Base-by-base conservation (phyloP, 148 eudicot genomes). In the Silene uniflora region DNA sequence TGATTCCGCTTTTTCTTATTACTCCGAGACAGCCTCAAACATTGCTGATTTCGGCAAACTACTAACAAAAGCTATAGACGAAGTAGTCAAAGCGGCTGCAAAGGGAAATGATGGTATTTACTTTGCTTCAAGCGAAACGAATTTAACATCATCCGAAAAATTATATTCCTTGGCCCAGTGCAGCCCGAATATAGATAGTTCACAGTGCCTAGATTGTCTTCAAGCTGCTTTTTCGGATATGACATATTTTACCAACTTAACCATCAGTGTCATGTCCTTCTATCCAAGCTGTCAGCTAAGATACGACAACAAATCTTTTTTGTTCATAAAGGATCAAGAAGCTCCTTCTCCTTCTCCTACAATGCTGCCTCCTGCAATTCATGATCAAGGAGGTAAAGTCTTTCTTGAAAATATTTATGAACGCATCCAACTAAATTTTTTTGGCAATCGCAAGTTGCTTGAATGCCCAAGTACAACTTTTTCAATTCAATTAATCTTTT, bases 161-260 rank as follows among this genome's bases (percentile, higher is more conserved):
- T 9, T 79, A 10, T 79, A 79, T 29, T 17, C 17, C 69, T 23
- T 79, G 19, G 81, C 55, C 0, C 81, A 79, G 12, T 79, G 81
- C 54, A 79, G 77, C 10, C 25, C 69, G 0, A 77, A 79, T 21
- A 12, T 71, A 49, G 22, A 49, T 49, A 54, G 1, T 14, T n/a
- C 21, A 1, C 21, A 11, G 32, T 77, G 80, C 62, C 32, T 19
- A 6, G 63, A 6, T 19, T 77, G 80, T 69, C 35, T 77, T 0
- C 29, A 1, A 19, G 14, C 2, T 19, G 75, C 80, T 42, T 19
- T 25, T 7, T 5, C 70, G n/a, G 22, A 49, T 0, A 47, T 77
- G 22, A 3, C 3, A 11, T 8, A 5, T 16, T 29, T 22, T 16
- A 62, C 54, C 9, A 47, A 64, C 32, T 12, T 21, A 24, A 62